Base-by-base conservation (phyloP, 176 grass and related monocot species). In the Triticum dicoccoides region DNA sequence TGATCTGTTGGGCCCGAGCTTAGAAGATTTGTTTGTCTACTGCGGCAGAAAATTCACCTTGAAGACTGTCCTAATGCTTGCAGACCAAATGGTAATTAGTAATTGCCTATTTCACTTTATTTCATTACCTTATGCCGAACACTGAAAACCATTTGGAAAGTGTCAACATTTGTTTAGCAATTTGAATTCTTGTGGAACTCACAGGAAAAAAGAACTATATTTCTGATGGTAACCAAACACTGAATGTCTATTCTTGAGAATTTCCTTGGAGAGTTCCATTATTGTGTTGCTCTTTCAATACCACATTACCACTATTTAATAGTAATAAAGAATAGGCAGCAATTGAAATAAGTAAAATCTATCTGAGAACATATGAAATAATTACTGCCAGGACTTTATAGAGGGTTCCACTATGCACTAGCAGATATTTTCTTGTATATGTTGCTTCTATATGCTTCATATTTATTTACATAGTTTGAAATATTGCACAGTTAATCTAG, bases 1-100 rank as follows among this genome's bases (percentile, higher is more conserved):
- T 29, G 93, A 95, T 82, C 80, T 95, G 81, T 81, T 95, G n/a
- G 91, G 93, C 0, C 93, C 93, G 0, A 95, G 91, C 75, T 80
- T 95, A 62, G 93, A 95, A 83, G 91, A 92, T 77, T 45, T 92
- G 25, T 91, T 95, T 83, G 91, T 91, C 65, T 95, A 95, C 14
- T 95, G 93, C 0, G 81, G 89, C 17, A 70, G 91, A 58, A 95
- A 85, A 11, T 92, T 95, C 73, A 82, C 93, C 4, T 81, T 92
- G 5, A 95, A 95, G 88, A 91, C 93, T 51, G 93, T 95, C 42
- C 81, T 95, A 73, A 95, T 92, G 93, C 56, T 95, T 64, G 93
- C 93, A 61, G 93, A 95, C 3, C 93, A 95, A 75, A 95, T 95
- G 93, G 93, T 95, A 92, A 87, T 35, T 47, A 27, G 8, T 56